A percentile compares a stretch with the other conserved stretches of the same genome.
Conservation (phyloP, 2,329 filamentous ascomycete species). For the Aphanocladium album region DNA sequence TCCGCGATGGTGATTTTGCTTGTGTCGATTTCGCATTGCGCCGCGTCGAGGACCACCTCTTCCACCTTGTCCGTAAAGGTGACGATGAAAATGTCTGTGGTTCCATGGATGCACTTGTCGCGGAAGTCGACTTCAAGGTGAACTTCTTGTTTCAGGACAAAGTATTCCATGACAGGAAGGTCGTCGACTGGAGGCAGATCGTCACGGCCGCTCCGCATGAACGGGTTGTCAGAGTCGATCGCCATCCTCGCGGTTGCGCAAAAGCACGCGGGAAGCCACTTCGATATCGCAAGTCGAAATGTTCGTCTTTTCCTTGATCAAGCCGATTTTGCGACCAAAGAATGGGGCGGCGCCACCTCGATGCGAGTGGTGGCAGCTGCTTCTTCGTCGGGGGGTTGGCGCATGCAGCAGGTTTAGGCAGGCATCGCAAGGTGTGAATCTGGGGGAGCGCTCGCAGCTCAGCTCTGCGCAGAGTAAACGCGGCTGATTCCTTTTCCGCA, state of each 20-base stretch:
- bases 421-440: background rate
- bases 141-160: constrained; percentile 78
- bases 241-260: background rate
- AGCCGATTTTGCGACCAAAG: background rate
- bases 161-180: constrained; percentile 34
- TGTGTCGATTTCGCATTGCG: constrained; percentile 55
- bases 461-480: background rate
- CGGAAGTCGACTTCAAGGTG: constrained; percentile 86
- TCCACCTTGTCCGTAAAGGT: constrained; percentile 54
- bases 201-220: constrained; percentile 28
- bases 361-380: background rate
- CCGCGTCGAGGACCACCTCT: constrained; percentile 56
- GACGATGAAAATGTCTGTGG: constrained; percentile 75
- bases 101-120: constrained; percentile 67
- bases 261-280: background rate
- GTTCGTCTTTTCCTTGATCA: background rate
- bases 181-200: constrained; percentile 31
- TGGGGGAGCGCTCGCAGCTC: background rate
- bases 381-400: constrained; percentile 5
- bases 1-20: constrained; percentile 47
- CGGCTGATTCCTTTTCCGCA: background rate
- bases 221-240: constrained; percentile 15
- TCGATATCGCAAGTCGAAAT: background rate
- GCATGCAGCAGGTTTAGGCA: background rate
- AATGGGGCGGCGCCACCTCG: background rate